Base-by-base conservation (phyloP, 805 yeast species). In the Saturnispora kantuleensis region DNA sequence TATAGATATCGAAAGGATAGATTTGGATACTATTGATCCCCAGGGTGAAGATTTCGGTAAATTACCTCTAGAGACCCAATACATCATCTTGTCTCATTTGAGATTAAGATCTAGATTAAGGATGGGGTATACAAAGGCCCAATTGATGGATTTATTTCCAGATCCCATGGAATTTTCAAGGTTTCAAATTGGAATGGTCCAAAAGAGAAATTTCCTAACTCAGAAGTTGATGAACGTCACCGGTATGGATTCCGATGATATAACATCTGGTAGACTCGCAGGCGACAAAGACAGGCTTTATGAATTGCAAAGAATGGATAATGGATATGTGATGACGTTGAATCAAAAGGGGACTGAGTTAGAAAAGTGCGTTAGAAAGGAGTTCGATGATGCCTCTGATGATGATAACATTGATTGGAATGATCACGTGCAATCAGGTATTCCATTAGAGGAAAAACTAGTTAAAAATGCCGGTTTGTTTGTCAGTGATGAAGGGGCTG, bases 111-210 rank as follows among this genome's bases (percentile, higher is more conserved):
- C 97, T 0, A 67, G 99, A 47, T 71, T 93, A 58, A 78, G 99
- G 65, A 81, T 93, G 95, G 99, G 99, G 1, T 89, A 84, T 57
- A 71, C 90, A 0, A 85, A 88, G 46, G 88, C 84, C n/a, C 97
- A 93, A 56, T 67, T 93, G 31, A 84, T 85, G 51, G 66, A 74
- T 4, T 65, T 87, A 44, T 93, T 90, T 54, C 95, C 96, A 0
- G 71, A 84, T 55, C 77, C 89, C 43, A 72, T 85, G 76, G 96
- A 88, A 48, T 93, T 93, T 56, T 88, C 97, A 13, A 81, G 75
- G 54, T 93, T 93, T 60, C 99, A 93, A 60, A 85, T 93, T 49
- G 79, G 84, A 53, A 84, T 90, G 76, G 97, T 93, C 1, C 84
- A 86, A 52, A 87, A 87, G 59, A 71, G 99, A 49, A 93, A 93